phyloP scores from a whole-genome alignment of 2,329 filamentous ascomycete genomes.

The Aspergillus novofumigatus region DNA sequence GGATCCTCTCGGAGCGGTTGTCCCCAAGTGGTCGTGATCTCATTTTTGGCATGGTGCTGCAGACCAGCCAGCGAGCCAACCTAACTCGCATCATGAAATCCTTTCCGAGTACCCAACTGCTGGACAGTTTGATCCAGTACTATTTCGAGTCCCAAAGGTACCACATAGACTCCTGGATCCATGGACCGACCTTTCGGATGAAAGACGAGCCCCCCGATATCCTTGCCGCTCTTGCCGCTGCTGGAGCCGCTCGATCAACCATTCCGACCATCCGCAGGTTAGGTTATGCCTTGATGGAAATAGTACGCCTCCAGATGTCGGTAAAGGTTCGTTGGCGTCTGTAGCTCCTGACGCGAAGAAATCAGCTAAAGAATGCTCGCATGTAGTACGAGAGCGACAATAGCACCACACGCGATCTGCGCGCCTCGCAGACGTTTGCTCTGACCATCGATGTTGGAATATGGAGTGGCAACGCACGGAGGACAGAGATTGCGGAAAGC shows the following conservation, averaged over 20 bases:
- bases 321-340: conserved; percentile 58
- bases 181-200: conserved; percentile 35
- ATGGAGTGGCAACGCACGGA: conserved; percentile 57
- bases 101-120: conserved; percentile 38
- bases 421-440: conserved; percentile 49
- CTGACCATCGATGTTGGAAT: conserved; percentile 51
- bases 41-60: conserved; percentile 61
- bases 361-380: not conserved
- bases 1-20: conserved; percentile 21
- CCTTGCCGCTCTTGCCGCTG: conserved; percentile 34
- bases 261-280: conserved; percentile 37
- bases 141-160: conserved; percentile 28
- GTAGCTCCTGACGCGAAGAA: conserved; percentile 14
- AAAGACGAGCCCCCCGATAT: conserved; percentile 36
- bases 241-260: conserved; percentile 36
- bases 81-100: conserved; percentile 49
- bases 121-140: conserved; percentile 39
- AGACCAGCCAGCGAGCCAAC: conserved; percentile 51
- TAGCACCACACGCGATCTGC: conserved; percentile 54
- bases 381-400: conserved; percentile 24
- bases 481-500: conserved; percentile 58
- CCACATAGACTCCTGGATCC: conserved; percentile 41
- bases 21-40: conserved; percentile 50
- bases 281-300: conserved; percentile 41
- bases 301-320: conserved; percentile 44